phyloP scores from a whole-genome alignment of 2,329 filamentous ascomycete species.

The Phyllosticta citrichinensis region DNA sequence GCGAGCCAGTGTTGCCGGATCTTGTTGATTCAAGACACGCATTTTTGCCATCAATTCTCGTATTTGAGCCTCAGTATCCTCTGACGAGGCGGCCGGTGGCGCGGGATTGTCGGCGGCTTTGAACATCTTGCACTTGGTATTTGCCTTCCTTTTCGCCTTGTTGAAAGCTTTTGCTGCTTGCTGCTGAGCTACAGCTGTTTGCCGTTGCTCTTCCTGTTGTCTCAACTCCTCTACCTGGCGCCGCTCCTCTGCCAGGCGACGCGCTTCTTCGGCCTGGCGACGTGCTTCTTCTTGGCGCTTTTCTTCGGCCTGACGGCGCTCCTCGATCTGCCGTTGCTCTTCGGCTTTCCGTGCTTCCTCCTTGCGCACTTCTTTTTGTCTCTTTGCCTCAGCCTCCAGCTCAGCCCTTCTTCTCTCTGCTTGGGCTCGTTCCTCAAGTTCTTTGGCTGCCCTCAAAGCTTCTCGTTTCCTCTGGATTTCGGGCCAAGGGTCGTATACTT shows the following conservation, averaged over 20 bases:
- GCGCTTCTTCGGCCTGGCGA: constrained; percentile 14
- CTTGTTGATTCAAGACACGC: constrained; percentile 45
- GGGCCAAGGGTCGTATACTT: constrained; percentile 45
- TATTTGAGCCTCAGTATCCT: constrained; percentile 37
- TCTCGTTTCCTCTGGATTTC: constrained; percentile 36
- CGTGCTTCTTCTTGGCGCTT: constrained; percentile 12
- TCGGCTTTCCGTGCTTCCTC: constrained; percentile 20
- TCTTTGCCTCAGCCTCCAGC: constrained; percentile 17
- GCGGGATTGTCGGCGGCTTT: constrained; percentile 13
- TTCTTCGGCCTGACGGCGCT: constrained; percentile 15
- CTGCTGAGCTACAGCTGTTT: constrained; percentile 11
- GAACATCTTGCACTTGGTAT: constrained; percentile 20
- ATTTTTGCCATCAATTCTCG: constrained; percentile 48
- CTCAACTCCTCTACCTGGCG: constrained; percentile 9
- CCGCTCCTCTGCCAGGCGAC: constrained; percentile 12
- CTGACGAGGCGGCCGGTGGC: background rate
- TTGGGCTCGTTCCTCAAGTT: constrained; percentile 25
- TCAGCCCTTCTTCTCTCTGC: constrained; percentile 19
- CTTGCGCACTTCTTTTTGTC: constrained; percentile 13
- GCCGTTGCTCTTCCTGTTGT: constrained; percentile 11
- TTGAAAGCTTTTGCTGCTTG: background rate
- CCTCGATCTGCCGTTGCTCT: constrained; percentile 19
- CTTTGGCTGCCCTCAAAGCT: constrained; percentile 23
- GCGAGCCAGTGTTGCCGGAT: constrained; percentile 44
- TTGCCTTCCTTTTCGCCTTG: constrained; percentile 13